phyloP scores from a whole-genome alignment of 805 yeast genomes.

The Debaryomyces prosopidis region DNA sequence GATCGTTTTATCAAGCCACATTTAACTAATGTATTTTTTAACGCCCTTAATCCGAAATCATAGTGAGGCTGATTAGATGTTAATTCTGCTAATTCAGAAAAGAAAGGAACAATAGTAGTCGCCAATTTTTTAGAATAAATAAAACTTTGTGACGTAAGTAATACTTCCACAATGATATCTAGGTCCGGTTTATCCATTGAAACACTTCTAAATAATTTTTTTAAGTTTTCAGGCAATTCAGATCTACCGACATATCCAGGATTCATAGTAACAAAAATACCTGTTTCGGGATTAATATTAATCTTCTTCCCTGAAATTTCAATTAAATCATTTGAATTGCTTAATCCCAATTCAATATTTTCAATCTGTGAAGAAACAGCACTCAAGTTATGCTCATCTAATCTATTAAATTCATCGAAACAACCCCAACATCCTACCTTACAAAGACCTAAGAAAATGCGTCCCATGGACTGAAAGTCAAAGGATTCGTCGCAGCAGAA shows the following conservation, averaged over 20 bases:
- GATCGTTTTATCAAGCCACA: conserved; percentile 52
- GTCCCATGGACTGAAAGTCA: conserved; percentile 74
- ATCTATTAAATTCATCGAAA: conserved; percentile 90
- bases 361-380: conserved; percentile 84
- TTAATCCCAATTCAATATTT: conserved; percentile 59
- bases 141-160: conserved; percentile 77
- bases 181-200: conserved; percentile 75
- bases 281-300: conserved; percentile 50
- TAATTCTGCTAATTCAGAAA: conserved; percentile 38
- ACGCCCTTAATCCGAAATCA: conserved; percentile 85
- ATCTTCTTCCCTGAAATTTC: conserved; percentile 45
- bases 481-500: conserved; percentile 91
- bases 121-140: conserved; percentile 46
- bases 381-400: conserved; percentile 69
- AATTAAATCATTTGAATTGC: conserved; percentile 22
- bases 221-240: conserved; percentile 80
- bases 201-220: conserved; percentile 72
- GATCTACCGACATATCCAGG: conserved; percentile 87
- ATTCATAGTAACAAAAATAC: conserved; percentile 87
- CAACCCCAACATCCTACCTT: conserved; percentile 93
- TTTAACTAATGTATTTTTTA: conserved; percentile 63
- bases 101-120: conserved; percentile 52
- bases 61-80: conserved; percentile 69
- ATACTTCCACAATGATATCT: conserved; percentile 63
- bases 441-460: conserved; percentile 77